phyloP scores from a whole-genome alignment of 2,329 filamentous ascomycete genomes.

The Ascochyta fabae region DNA sequence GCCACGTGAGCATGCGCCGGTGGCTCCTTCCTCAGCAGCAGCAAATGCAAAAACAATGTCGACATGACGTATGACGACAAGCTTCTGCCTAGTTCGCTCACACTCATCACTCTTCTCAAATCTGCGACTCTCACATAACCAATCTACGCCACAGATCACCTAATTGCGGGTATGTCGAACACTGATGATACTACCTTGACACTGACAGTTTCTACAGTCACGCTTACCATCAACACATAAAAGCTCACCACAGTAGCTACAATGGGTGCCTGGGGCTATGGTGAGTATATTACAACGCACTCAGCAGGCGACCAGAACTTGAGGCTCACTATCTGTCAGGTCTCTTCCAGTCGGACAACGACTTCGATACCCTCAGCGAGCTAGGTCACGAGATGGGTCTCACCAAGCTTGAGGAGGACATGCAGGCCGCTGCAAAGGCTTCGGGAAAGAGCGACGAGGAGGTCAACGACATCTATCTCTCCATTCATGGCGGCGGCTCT shows the following conservation, averaged over 20 bases:
- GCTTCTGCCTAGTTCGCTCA: neutral
- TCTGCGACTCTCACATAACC: neutral
- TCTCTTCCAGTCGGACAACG: constrained; percentile 32
- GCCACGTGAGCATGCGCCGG: neutral
- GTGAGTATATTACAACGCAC: constrained; percentile 1
- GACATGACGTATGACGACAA: neutral
- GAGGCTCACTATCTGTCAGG: constrained; percentile 7
- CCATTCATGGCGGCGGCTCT: constrained; percentile 16
- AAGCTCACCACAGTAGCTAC: neutral
- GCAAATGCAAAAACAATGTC: neutral
- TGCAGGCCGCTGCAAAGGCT: constrained; percentile 19
- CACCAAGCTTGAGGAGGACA: constrained; percentile 17
- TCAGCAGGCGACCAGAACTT: neutral
- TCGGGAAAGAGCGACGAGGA: constrained; percentile 17
- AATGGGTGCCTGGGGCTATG: constrained; percentile 29
- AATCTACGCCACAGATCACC: neutral
- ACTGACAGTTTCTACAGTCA: neutral
- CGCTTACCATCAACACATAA: neutral
- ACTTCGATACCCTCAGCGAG: constrained; percentile 25
- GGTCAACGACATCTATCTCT: constrained; percentile 12
- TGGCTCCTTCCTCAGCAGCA: constrained; percentile 11
- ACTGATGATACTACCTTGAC: neutral
- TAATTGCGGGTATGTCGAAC: neutral
- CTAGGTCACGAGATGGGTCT: constrained; percentile 21
- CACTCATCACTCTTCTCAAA: no score